Conservation (phyloP, 495 filamentous ascomycete genomes). For the Symbiotaphrina buchneri region DNA sequence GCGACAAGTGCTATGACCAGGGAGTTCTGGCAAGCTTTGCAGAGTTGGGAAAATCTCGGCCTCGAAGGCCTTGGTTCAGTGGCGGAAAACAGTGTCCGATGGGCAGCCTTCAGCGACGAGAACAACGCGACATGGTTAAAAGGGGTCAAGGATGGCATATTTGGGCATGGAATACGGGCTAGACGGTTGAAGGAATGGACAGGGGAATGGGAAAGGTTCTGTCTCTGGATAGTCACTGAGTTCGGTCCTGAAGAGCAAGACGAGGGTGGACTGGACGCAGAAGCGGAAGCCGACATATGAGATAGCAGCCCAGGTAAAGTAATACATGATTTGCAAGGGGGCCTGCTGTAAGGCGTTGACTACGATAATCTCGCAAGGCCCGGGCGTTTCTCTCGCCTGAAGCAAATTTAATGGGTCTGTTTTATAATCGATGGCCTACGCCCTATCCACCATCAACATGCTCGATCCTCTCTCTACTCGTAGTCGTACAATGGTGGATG, state of each 20-base stretch:
- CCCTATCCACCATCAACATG: too few species aligned
- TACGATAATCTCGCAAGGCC: too few species aligned
- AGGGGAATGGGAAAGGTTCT: constrained; percentile 70
- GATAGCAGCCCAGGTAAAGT: not conserved
- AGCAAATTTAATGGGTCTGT: too few species aligned
- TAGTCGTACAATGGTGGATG: too few species aligned
- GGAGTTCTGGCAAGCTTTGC: constrained; percentile 82
- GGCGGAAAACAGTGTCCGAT: constrained; percentile 79
- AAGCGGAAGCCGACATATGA: not conserved
- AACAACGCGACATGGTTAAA: constrained; percentile 38
- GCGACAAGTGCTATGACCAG: constrained; percentile 56
- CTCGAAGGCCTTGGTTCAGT: constrained; percentile 61
- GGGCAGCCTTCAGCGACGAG: constrained; percentile 74
- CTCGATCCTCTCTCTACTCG: too few species aligned
- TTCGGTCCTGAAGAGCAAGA: constrained; percentile 35
- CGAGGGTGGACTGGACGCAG: not conserved
- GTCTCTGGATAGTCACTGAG: constrained; percentile 69
- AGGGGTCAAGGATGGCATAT: constrained; percentile 46
- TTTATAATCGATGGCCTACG: too few species aligned
- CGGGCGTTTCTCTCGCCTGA: too few species aligned
- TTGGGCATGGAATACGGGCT: constrained; percentile 53
- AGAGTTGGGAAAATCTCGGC: constrained; percentile 69
- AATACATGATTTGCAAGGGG: too few species aligned
- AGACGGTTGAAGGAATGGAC: constrained; percentile 54
- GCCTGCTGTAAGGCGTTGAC: too few species aligned